phyloP scores from a whole-genome alignment of 495 filamentous ascomycete species.

The Penicillium bialowiezense region DNA sequence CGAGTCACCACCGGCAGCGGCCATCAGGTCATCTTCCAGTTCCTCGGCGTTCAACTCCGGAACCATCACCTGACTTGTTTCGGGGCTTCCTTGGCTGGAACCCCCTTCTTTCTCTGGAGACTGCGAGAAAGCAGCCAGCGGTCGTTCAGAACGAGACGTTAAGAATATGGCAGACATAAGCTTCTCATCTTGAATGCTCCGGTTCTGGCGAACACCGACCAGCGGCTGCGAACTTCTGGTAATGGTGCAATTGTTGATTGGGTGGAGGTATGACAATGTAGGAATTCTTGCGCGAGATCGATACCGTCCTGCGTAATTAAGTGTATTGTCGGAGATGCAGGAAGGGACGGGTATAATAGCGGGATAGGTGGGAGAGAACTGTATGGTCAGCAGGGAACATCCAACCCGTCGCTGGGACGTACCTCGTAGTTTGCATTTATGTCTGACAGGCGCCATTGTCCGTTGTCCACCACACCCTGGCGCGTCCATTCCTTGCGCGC shows the following conservation, averaged over 20 bases:
- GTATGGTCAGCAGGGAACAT: conserved; percentile 25
- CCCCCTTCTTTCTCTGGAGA: conserved; percentile 49
- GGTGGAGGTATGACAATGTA: conserved; percentile 86
- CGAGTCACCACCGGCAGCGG: conserved; percentile 34
- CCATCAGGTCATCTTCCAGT: conserved; percentile 70
- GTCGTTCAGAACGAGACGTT: conserved; percentile 55
- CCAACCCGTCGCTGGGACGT: conserved; percentile 11
- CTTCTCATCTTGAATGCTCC: conserved; percentile 94
- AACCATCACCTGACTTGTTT: conserved; percentile 35
- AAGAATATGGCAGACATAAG: conserved; percentile 90
- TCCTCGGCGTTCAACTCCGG: conserved; percentile 57
- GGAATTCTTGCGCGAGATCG: conserved; percentile 87
- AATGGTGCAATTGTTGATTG: conserved; percentile 95
- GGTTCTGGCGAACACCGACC: conserved; percentile 80
- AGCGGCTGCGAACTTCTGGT: conserved; percentile 92
- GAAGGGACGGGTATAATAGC: conserved; percentile 78
- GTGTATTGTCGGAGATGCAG: conserved; percentile 89
- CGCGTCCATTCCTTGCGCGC: conserved; percentile 74
- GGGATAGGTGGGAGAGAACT: conserved; percentile 97
- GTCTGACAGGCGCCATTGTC: conserved; percentile 82
- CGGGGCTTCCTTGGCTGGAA: conserved; percentile 56
- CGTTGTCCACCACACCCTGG: conserved; percentile 77
- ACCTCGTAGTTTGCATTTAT: conserved; percentile 85
- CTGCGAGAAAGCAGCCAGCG: conserved; percentile 42
- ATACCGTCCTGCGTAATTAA: conserved; percentile 90